Evolutionary conservation across 768 basidiomycete genomes (phyloP).

Genomic region (Tricholoma matsutake): DNA sequence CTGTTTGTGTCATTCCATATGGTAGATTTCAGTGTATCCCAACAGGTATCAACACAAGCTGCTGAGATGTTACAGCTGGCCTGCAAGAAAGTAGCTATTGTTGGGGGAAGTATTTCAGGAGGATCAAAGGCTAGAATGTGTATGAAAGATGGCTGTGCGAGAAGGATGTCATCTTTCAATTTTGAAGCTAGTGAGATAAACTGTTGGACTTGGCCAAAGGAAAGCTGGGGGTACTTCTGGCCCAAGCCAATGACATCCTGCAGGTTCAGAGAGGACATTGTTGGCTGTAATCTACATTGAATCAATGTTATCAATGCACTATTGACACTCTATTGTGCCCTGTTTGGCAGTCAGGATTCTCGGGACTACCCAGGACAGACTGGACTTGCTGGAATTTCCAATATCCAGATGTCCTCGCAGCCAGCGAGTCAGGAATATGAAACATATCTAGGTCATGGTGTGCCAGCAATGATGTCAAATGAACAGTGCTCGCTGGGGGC

Average conservation of each 20-base stretch:
- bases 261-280: background rate
- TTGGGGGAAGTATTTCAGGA: background rate
- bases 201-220: background rate
- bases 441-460: too few relatives aligned
- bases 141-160: too few relatives aligned
- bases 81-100: background rate
- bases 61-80: too few relatives aligned
- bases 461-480: too few relatives aligned
- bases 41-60: too few relatives aligned
- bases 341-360: background rate
- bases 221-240: background rate
- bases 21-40: background rate
- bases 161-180: too few relatives aligned
- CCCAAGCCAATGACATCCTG: background rate
- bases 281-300: background rate
- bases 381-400: background rate
- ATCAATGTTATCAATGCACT: background rate
- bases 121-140: background rate
- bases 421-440: too few relatives aligned
- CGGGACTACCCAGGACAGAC: background rate
- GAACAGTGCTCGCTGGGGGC: too few relatives aligned
- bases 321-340: background rate
- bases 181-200: too few relatives aligned
- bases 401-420: background rate
- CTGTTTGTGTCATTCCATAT: too few relatives aligned